Conservation (phyloP, 164 flowering plant species). For the Chloranthus sessilifolius region DNA sequence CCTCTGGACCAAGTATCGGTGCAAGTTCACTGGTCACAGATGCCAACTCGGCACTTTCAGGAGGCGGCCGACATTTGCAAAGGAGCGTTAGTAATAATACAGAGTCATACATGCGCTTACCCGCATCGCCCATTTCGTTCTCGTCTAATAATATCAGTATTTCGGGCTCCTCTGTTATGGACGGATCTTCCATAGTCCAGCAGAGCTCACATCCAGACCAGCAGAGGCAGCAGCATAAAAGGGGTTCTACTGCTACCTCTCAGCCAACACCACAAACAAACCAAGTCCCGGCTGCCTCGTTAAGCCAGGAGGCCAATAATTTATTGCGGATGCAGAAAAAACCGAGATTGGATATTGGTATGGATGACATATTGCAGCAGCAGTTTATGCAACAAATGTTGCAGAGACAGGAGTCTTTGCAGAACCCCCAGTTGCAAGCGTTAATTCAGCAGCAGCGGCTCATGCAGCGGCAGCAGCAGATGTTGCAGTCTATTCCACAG, state of each 20-base stretch:
- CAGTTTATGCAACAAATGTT: slow-evolving; percentile 68
- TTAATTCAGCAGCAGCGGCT: slow-evolving; percentile 72
- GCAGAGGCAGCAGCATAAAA: slow-evolving; percentile 49
- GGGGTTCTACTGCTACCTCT: slow-evolving; percentile 66
- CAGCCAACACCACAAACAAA: too few relatives aligned
- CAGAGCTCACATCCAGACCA: slow-evolving; percentile 66
- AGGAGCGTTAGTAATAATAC: slow-evolving; percentile 86
- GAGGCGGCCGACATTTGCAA: slow-evolving; percentile 83
- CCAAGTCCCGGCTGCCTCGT: too few relatives aligned
- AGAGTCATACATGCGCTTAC: slow-evolving; percentile 69
- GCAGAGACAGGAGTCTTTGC: slow-evolving; percentile 72
- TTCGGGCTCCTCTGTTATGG: slow-evolving; percentile 72
- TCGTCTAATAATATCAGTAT: slow-evolving; percentile 69
- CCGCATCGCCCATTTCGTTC: slow-evolving; percentile 87
- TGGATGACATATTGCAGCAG: slow-evolving; percentile 66
- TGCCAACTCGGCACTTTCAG: slow-evolving; percentile 85
- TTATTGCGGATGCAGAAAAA: slow-evolving; percentile 63
- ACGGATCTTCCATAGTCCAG: slow-evolving; percentile 64
- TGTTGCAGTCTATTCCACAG: slow-evolving; percentile 65
- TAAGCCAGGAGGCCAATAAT: slow-evolving; percentile 52
- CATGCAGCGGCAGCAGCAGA: slow-evolving; percentile 42
- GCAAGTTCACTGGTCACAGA: slow-evolving; percentile 93
- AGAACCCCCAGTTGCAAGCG: slow-evolving; percentile 73
- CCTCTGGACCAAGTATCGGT: slow-evolving; percentile 89
- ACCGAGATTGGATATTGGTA: slow-evolving; percentile 69